Evolutionary conservation across 2,329 filamentous ascomycete genomes (phyloP).

Genomic region (Nannizzia gypsea): DNA sequence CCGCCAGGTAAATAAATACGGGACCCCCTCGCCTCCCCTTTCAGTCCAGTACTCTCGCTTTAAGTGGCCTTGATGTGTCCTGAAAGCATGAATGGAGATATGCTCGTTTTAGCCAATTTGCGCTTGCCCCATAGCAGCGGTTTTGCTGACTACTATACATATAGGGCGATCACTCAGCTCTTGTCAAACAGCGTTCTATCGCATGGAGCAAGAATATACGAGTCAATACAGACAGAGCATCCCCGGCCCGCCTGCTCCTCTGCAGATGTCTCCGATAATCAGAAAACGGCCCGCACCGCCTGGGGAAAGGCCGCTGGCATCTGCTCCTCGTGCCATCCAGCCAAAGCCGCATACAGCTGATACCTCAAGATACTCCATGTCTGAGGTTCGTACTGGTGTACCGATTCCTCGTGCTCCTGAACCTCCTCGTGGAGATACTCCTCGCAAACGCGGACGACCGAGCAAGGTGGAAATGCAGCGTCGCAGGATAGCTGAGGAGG

Average conservation of each 20-base stretch:
- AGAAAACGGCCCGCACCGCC: constrained; percentile 21
- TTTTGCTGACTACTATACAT: constrained; percentile 4
- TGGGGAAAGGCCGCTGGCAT: constrained; percentile 16
- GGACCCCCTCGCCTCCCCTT: not conserved
- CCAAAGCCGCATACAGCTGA: constrained; percentile 28
- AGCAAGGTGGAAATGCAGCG: constrained; percentile 33
- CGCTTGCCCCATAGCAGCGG: not conserved
- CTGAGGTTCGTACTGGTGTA: constrained; percentile 24
- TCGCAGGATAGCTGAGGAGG: constrained; percentile 14
- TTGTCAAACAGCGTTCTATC: constrained; percentile 25
- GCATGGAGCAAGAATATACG: constrained; percentile 24
- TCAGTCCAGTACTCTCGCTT: not conserved
- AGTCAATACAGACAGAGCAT: constrained; percentile 16
- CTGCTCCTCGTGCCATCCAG: constrained; percentile 28
- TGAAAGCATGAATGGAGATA: not conserved
- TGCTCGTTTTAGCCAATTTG: not conserved
- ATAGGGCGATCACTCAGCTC: constrained; percentile 31
- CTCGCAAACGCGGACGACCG: constrained; percentile 33
- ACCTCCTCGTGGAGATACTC: constrained; percentile 22
- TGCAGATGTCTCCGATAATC: constrained; percentile 12
- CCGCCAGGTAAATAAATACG: constrained; percentile 30
- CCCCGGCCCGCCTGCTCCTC: constrained; percentile 11
- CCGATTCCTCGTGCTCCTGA: constrained; percentile 28
- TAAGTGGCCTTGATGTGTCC: not conserved
- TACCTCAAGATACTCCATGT: constrained; percentile 22